phyloP scores from a whole-genome alignment of 2,329 filamentous ascomycete genomes.

The Trematosphaeria pertusa region DNA sequence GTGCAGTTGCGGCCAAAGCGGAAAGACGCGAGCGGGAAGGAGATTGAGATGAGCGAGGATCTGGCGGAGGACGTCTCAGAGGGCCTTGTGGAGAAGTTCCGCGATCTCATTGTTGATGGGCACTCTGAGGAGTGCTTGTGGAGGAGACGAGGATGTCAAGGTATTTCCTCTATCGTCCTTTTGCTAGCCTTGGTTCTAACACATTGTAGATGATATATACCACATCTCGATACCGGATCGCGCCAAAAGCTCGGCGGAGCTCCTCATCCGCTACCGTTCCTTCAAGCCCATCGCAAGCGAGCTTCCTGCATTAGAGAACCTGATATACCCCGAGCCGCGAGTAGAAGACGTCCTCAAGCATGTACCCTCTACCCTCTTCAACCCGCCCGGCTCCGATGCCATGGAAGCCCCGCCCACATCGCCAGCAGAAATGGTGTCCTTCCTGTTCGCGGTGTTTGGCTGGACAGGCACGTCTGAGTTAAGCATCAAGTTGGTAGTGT shows the following conservation, averaged over 20 bases:
- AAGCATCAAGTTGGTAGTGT: conserved; percentile 77
- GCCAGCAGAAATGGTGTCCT: conserved; percentile 31
- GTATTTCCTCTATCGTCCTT: conserved; percentile 53
- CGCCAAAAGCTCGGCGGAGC: conserved; percentile 45
- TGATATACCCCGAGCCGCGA: conserved; percentile 39
- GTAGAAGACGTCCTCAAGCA: conserved; percentile 34
- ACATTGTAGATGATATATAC: conserved; percentile 64
- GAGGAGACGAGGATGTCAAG: conserved; percentile 86
- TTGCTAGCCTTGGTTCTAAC: conserved; percentile 26
- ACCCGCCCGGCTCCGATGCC: conserved; percentile 15
- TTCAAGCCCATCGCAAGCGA: conserved; percentile 42
- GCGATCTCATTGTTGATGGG: conserved; percentile 72
- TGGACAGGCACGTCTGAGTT: conserved; percentile 63
- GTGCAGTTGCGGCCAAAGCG: conserved; percentile 72
- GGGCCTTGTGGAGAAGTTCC: conserved; percentile 78
- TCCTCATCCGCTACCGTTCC: conserved; percentile 50
- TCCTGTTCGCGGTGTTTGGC: conserved; percentile 52
- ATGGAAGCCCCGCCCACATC: conserved; percentile 24
- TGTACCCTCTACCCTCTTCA: conserved; percentile 34
- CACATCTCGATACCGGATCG: conserved; percentile 57
- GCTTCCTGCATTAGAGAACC: conserved; percentile 41
- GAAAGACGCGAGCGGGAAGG: conserved; percentile 49
- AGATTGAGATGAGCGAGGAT: conserved; percentile 61
- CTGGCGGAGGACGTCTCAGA: conserved; percentile 58
- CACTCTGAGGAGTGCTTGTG: conserved; percentile 86